phyloP scores from a whole-genome alignment of 2,329 filamentous ascomycete genomes.

The Diaporthe citriasiana region DNA sequence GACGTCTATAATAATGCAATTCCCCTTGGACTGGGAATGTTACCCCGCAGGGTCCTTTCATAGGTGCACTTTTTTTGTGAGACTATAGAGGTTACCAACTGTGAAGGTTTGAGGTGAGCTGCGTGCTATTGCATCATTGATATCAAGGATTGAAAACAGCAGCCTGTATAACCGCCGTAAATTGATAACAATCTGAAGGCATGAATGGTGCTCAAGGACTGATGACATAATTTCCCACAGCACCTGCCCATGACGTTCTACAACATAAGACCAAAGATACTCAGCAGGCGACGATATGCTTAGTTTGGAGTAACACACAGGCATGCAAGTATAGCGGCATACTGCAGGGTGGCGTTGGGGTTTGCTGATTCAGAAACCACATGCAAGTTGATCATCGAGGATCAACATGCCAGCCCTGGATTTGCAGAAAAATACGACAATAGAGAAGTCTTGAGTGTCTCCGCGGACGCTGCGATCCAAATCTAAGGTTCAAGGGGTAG shows the following conservation, averaged over 20 bases:
- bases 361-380: background rate
- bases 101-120: background rate
- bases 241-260: no score
- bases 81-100: background rate
- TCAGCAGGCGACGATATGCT: background rate
- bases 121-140: background rate
- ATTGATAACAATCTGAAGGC: no score
- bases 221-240: background rate
- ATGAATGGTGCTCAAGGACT: background rate
- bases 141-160: background rate
- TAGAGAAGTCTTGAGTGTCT: background rate
- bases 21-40: background rate
- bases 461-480: background rate
- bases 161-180: background rate
- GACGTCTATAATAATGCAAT: no score
- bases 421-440: background rate
- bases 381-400: slow-evolving; percentile 4
- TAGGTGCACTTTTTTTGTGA: background rate
- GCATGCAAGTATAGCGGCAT: background rate
- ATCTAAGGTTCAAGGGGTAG: background rate
- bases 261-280: background rate
- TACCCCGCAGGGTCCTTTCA: slow-evolving; percentile 4
- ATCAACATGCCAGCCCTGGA: background rate
- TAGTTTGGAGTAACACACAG: background rate
- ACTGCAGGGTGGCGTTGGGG: background rate